A percentile compares a stretch with the other conserved stretches of the same genome.
Evolutionary conservation across 2,329 filamentous ascomycete genomes (phyloP).

Genomic region (Colletotrichum sp.): DNA sequence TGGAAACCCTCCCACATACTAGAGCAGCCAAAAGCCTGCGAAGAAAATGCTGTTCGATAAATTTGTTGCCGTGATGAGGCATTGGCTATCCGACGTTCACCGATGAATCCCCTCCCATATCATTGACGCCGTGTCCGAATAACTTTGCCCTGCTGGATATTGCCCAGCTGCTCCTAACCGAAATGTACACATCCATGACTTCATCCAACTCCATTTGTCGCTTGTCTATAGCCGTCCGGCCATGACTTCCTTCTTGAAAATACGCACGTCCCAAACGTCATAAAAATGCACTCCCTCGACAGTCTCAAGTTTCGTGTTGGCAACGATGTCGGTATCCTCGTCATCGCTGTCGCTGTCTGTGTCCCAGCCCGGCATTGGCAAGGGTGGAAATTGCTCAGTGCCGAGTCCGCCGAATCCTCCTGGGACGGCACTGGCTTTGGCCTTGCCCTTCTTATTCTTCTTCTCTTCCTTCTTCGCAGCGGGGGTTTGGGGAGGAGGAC

Average conservation of each 20-base stretch:
- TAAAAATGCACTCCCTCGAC: conserved; percentile 45
- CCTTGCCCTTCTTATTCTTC: conserved; percentile 25
- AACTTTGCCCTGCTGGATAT: neutral
- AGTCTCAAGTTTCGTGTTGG: conserved; percentile 38
- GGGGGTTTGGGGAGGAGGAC: conserved; percentile 36
- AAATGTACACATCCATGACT: neutral
- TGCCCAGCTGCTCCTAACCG: neutral
- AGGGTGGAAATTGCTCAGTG: conserved; percentile 26
- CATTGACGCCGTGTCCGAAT: neutral
- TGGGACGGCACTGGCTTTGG: conserved; percentile 3
- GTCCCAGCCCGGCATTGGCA: conserved; percentile 30
- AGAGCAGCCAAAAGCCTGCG: neutral
- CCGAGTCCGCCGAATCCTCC: conserved; percentile 13
- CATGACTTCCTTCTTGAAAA: conserved; percentile 64
- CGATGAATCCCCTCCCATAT: neutral
- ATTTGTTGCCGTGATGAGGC: neutral
- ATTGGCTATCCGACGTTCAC: neutral
- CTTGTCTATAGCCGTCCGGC: conserved; percentile 40
- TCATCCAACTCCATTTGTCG: conserved; percentile 3
- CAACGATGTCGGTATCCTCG: conserved; percentile 26
- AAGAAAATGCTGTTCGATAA: neutral
- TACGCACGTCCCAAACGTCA: conserved; percentile 53
- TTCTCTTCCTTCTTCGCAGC: conserved; percentile 30
- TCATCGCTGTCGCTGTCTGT: conserved; percentile 38
- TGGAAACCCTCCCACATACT: neutral